Percentiles rank a stretch among this genome's conserved stretches.
phyloP scores from a whole-genome alignment of 148 eudicot genomes.

The Amaranthus palmeri region DNA sequence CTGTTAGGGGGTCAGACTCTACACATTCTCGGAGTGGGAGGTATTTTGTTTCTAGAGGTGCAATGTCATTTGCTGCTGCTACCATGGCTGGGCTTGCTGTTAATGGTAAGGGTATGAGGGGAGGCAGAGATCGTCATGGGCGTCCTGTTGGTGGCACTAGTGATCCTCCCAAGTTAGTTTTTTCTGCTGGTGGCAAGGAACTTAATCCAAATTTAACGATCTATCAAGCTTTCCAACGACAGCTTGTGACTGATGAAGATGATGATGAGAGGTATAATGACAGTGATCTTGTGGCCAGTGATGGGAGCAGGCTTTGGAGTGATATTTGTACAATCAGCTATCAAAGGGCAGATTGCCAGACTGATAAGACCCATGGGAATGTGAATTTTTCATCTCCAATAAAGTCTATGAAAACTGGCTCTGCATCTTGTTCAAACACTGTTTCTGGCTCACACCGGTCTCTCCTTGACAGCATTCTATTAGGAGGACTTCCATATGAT shows the following conservation, averaged over 20 bases:
- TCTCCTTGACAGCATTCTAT: slow-evolving; percentile 83
- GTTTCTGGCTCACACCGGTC: slow-evolving; percentile 45
- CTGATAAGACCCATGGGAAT: slow-evolving; percentile 46
- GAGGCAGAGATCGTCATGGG: slow-evolving; percentile 69
- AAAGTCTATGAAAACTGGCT: slow-evolving; percentile 45
- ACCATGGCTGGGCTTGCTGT: slow-evolving; percentile 98
- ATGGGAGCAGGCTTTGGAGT: slow-evolving; percentile 83
- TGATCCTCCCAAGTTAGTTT: slow-evolving; percentile 36
- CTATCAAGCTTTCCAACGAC: slow-evolving; percentile 90
- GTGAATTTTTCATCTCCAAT: slow-evolving; percentile 38
- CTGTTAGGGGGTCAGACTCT: slow-evolving; percentile 52
- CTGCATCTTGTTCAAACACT: slow-evolving; percentile 33
- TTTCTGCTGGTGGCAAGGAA: slow-evolving; percentile 85
- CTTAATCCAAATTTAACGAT: slow-evolving; percentile 76
- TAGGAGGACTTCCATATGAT: slow-evolving; percentile 91
- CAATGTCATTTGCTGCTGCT: slow-evolving; percentile 99
- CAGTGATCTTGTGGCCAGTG: slow-evolving; percentile 59
- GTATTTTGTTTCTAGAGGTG: slow-evolving; percentile 81
- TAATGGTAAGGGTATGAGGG: slow-evolving; percentile 76
- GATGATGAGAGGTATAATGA: slow-evolving; percentile 69
- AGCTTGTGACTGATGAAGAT: slow-evolving; percentile 78
- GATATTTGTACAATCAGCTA: slow-evolving; percentile 82
- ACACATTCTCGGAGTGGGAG: slow-evolving; percentile 57
- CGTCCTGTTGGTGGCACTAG: slow-evolving; percentile 52
- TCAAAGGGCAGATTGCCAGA: slow-evolving; percentile 63